These are phyloP conservation scores for Ramichloridium luteum DNA, from an alignment of 2,329 filamentous ascomycete species.

Conservation along the genomic window DNA sequence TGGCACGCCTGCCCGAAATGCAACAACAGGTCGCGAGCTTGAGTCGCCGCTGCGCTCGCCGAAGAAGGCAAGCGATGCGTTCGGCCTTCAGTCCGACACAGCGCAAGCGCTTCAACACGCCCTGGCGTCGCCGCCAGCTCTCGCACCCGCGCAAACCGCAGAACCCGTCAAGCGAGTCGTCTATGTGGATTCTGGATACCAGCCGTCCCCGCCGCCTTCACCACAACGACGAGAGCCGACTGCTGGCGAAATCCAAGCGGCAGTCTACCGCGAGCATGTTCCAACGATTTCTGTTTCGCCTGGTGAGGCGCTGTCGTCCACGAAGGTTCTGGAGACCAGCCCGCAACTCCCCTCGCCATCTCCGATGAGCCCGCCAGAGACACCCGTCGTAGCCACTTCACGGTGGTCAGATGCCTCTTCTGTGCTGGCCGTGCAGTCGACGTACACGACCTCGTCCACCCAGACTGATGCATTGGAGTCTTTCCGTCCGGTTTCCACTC, in stretches of 20 bases:
- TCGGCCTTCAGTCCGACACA: background rate
- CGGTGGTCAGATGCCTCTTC: no score
- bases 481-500: constrained; percentile 18
- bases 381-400: constrained; percentile 44
- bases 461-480: constrained; percentile 21
- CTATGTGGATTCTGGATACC: constrained; percentile 66
- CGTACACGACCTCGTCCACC: constrained; percentile 22
- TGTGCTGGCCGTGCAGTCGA: constrained; percentile 10
- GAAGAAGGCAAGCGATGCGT: no score
- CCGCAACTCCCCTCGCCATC: no score
- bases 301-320: no score
- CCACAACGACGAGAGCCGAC: constrained; percentile 36
- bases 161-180: constrained; percentile 23
- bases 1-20: background rate
- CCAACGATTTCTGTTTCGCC: background rate
- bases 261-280: background rate
- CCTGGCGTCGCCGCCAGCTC: constrained; percentile 10
- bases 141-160: constrained; percentile 6
- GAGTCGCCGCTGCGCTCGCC: background rate
- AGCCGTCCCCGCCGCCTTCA: constrained; percentile 73
- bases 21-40: no score
- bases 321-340: no score
- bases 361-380: constrained; percentile 53
- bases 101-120: background rate
- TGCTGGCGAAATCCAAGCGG: constrained; percentile 1